Percentiles rank a stretch among this genome's conserved stretches.
Evolutionary conservation across 306 rosid genomes (phyloP).

Genomic region (Trifolium dubium): DNA sequence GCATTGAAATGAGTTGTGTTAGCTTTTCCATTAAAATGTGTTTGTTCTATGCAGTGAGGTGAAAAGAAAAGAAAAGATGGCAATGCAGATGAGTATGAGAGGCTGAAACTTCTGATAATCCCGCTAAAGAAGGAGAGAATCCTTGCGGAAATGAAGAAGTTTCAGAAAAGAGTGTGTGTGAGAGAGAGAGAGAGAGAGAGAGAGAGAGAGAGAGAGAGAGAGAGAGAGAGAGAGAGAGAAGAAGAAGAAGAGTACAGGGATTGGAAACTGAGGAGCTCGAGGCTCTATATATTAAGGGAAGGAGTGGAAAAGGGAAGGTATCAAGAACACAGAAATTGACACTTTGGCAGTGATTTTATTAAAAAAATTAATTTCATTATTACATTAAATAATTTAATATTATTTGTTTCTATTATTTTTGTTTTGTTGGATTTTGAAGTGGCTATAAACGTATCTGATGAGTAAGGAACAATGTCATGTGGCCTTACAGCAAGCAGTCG

Average conservation of each 20-base stretch:
- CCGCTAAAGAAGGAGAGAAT: constrained; percentile 41
- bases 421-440: constrained; percentile 42
- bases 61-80: constrained; percentile 9
- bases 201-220: no score
- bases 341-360: constrained; percentile 8
- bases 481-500: constrained; percentile 67
- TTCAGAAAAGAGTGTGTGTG: not conserved
- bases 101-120: constrained; percentile 50
- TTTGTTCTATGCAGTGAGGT: not conserved
- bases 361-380: not conserved
- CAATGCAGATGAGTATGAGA: constrained; percentile 50
- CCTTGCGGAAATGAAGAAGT: constrained; percentile 14
- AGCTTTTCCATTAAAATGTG: constrained; percentile 54
- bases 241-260: constrained; percentile 42
- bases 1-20: constrained; percentile 45
- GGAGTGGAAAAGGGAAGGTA: constrained; percentile 44
- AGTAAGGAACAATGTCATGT: constrained; percentile 76
- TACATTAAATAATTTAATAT: not conserved
- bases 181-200: no score
- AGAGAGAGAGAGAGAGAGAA: not conserved
- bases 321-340: constrained; percentile 49
- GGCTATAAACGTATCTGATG: constrained; percentile 52
- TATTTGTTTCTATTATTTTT: not conserved
- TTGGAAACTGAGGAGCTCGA: constrained; percentile 52
- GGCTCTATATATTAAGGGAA: constrained; percentile 63